Conservation (phyloP, 1,284 basidiomycete species). For the Tilletia setariae region DNA sequence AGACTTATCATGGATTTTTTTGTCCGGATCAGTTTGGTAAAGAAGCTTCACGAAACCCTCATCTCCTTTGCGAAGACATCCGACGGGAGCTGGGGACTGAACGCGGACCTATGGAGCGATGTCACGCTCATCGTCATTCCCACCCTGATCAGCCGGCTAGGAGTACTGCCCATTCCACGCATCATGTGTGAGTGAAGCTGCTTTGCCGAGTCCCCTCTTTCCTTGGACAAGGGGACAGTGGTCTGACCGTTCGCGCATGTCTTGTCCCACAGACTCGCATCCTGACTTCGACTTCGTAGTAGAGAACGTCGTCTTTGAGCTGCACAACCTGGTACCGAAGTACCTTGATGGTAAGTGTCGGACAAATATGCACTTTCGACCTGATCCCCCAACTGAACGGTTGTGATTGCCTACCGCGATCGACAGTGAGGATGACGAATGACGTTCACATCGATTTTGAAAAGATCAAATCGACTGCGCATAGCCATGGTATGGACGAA, state of each 20-base stretch:
- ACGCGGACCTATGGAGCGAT: slow-evolving; percentile 16
- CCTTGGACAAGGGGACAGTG: neutral
- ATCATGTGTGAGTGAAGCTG: slow-evolving; percentile 19
- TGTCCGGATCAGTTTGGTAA: neutral
- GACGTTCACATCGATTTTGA: slow-evolving; percentile 27
- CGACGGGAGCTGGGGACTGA: slow-evolving; percentile 17
- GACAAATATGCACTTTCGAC: neutral
- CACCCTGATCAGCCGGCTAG: slow-evolving; percentile 17
- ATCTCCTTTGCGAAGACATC: slow-evolving; percentile 15
- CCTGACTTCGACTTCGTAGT: slow-evolving; percentile 28
- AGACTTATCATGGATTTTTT: too few relatives aligned
- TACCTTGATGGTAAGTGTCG: slow-evolving; percentile 18
- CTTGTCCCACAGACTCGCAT: slow-evolving; percentile 17
- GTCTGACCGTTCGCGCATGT: neutral
- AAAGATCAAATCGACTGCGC: slow-evolving; percentile 17
- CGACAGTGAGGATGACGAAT: slow-evolving; percentile 17
- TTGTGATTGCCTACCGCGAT: too few relatives aligned
- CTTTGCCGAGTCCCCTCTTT: neutral
- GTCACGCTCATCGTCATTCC: slow-evolving; percentile 18
- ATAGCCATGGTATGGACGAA: slow-evolving; percentile 16
- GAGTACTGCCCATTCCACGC: slow-evolving; percentile 25
- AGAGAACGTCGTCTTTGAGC: slow-evolving; percentile 26
- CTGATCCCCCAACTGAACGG: too few relatives aligned
- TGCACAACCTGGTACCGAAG: slow-evolving; percentile 20
- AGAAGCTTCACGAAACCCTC: neutral